Base-by-base conservation (phyloP, 805 yeast genomes). In the Starmerella sp. region DNA sequence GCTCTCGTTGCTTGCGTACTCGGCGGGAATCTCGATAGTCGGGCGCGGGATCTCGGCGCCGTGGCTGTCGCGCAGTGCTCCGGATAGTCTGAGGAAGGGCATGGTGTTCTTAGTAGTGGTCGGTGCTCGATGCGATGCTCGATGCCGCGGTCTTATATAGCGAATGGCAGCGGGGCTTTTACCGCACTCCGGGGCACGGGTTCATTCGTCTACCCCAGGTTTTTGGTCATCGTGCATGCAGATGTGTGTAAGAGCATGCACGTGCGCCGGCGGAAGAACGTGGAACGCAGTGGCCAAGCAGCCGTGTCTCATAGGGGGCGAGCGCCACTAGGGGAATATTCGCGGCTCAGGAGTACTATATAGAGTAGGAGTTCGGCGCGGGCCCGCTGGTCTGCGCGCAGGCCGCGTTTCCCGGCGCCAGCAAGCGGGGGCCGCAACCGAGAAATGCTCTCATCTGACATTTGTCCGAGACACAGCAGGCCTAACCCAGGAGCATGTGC, bases 1-100 rank as follows among this genome's bases (percentile, higher is more conserved):
- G 6, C 45, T 42, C 3, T 49, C 46, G 51, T 14, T 30, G 13
- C n/a, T 50, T 11, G 11, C 52, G 17, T n/a, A 48, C 17, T 49
- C 56, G n/a, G 31, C 1, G 4, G 53, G 55, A 14, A 15, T 17
- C 5, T 32, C 54, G 17, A 60, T 37, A 32, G 38, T 37, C 10
- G 61, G 61, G 31, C 61, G 53, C 39, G 34, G 49, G 7, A 51
- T 45, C 42, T 51, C 51, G 32, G 55, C 56, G 36, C 63, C 63
- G 30, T 59, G 58, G 54, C 56, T 52, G 44, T 60, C 52, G 43
- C 62, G 53, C 22, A 60, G 43, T 1, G 60, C 54, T 51, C 48
- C 51, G 10, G 58, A 52, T 13, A 60, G 50, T 48, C 48, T 36
- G n/a, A 60, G 47, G 37, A 60, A 60, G 1, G 57, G 39, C 61